A percentile compares a stretch with the other conserved stretches of the same genome.
phyloP scores from a whole-genome alignment of 108 stramenopile species.

The Parietichytrium sp. region DNA sequence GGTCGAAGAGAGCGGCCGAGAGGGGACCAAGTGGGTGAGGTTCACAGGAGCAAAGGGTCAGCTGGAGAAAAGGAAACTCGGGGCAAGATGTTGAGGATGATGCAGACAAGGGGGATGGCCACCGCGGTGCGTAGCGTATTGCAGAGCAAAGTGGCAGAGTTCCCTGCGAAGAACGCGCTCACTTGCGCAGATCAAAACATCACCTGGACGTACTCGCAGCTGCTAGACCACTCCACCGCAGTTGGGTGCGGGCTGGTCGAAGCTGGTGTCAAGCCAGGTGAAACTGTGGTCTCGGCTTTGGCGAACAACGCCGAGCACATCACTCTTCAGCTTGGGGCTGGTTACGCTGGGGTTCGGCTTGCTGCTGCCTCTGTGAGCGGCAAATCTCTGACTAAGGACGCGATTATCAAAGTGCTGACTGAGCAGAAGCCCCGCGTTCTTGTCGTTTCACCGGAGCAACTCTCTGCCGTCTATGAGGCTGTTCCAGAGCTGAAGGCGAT shows the following conservation, averaged over 20 bases:
- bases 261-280: not conserved
- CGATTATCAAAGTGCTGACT: not conserved
- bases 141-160: not conserved
- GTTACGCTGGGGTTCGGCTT: constrained; percentile 6
- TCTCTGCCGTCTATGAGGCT: constrained; percentile 26
- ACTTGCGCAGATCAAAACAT: constrained; percentile 21
- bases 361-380: not conserved
- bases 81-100: not conserved
- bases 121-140: not conserved
- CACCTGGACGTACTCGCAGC: constrained; percentile 11
- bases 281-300: not conserved
- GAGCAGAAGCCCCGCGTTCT: constrained; percentile 11
- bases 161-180: constrained; percentile 21
- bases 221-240: constrained; percentile 8
- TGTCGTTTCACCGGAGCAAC: not conserved
- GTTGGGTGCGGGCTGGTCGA: not conserved
- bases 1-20: too few species aligned
- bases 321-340: constrained; percentile 2
- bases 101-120: constrained; percentile 16
- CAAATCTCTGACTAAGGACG: constrained; percentile 33
- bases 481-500: constrained; percentile 35
- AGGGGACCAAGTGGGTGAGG: too few species aligned
- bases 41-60: too few species aligned
- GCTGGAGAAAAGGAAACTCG: too few species aligned
- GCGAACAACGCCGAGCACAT: constrained; percentile 34